phyloP scores from a whole-genome alignment of 352 stramenopile genomes.

The Phytophthora sojae region DNA sequence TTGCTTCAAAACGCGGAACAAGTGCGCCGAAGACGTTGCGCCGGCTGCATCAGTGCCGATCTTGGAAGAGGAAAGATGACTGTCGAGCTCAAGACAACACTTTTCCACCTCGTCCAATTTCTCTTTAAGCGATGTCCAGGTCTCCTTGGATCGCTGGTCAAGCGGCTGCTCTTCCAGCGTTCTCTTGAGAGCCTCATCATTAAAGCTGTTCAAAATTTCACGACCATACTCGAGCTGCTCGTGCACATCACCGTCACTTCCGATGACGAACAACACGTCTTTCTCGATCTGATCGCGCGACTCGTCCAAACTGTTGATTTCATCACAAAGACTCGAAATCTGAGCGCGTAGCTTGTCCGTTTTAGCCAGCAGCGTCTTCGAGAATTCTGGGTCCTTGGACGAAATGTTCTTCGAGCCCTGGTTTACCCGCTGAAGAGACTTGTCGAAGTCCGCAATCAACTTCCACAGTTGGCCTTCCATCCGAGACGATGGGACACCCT shows the following conservation, averaged over 20 bases:
- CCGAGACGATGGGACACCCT: slow-evolving; percentile 42
- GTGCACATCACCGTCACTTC: slow-evolving; percentile 78
- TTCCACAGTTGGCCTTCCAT: slow-evolving; percentile 79
- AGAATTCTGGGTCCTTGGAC: slow-evolving; percentile 49
- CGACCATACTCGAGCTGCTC: slow-evolving; percentile 76
- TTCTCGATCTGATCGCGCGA: slow-evolving; percentile 72
- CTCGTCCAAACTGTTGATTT: slow-evolving; percentile 68
- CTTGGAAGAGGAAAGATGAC: slow-evolving; percentile 49
- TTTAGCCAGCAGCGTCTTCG: slow-evolving; percentile 35
- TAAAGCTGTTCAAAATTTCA: slow-evolving; percentile 75
- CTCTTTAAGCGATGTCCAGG: slow-evolving; percentile 48
- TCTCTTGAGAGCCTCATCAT: slow-evolving; percentile 66
- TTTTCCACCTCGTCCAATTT: slow-evolving; percentile 64
- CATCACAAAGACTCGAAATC: slow-evolving; percentile 50
- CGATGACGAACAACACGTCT: slow-evolving; percentile 79
- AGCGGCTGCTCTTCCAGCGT: slow-evolving; percentile 75
- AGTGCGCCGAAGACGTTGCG: slow-evolving; percentile 47
- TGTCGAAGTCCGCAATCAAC: slow-evolving; percentile 75
- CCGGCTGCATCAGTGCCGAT: slow-evolving; percentile 26
- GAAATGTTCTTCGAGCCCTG: slow-evolving; percentile 43
- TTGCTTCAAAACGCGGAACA: slow-evolving; percentile 77
- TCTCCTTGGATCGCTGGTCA: slow-evolving; percentile 71
- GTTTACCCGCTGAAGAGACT: slow-evolving; percentile 61
- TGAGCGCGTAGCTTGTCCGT: slow-evolving; percentile 45
- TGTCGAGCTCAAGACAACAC: slow-evolving; percentile 61